Evolutionary conservation across 148 eudicot genomes (phyloP), one percentile per base, ranked within the genome.

Genomic region (Cornus suecica): DNA sequence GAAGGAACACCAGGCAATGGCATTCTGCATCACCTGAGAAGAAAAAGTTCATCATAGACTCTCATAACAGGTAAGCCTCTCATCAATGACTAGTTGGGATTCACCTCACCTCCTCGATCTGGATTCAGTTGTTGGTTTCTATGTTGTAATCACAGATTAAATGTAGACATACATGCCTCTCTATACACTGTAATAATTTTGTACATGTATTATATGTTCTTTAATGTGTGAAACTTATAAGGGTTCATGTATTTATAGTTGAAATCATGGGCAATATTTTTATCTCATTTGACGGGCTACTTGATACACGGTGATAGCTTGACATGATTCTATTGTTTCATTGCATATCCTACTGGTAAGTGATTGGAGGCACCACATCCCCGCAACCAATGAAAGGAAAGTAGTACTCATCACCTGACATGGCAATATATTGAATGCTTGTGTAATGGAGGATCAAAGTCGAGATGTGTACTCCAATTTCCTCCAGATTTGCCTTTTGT

Each of bases 11-110:
- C 98, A 0, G 42, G 42, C 37, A 32, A 32, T 29, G 81, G 76
- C 74, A 81, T 88, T 79, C 79, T 91, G 69, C 86, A 93, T 76
- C 96, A 84, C 51, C 48, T 86, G 87, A 91, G 97, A 88, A 89
- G 97, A 80, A 91, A 88, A 83, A 90, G 85, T 83, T 52, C 86
- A 8, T 93, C 16, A 74, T 60, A 70, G 71, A 32, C 74, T 76
- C 76, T 83, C 70, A 1, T 68, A 71, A 83, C 80, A 83, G 91
- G 91, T 86, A 86, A 79, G 78, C 58, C 65, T 77, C 76, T 83
- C 70, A 29, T 75, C 41, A 69, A 76, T 83, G 77, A 79, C 58
- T 83, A 75, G 74, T 74, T 77, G 84, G 28, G 79, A 62, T 67
- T 75, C 61, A 68, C 52, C 79, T 81, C 75, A 69, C 74, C 31